Evolutionary conservation across 2,329 filamentous ascomycete genomes (phyloP).

Genomic region (Sphaceloma murrayae): DNA sequence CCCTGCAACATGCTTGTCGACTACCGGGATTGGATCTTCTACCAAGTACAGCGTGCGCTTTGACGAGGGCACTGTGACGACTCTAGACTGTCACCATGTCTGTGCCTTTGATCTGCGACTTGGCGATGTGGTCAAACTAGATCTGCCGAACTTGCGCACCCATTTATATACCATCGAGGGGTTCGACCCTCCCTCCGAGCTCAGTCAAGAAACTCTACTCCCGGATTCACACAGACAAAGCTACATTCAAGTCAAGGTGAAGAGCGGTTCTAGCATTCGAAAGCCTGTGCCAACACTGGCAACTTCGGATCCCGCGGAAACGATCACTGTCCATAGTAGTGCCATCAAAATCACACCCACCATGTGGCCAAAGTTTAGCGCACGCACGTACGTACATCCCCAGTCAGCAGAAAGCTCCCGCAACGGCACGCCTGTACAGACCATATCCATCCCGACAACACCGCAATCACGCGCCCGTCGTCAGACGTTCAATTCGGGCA

Average conservation of each 20-base stretch:
- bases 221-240: conserved; percentile 36
- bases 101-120: conserved; percentile 35
- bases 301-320: conserved; percentile 22
- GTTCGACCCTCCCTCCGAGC: conserved; percentile 30
- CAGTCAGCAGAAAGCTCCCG: conserved; percentile 8
- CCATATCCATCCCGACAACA: conserved; percentile 35
- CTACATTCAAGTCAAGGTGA: conserved; percentile 35
- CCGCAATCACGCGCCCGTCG: conserved; percentile 43
- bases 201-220: conserved; percentile 22
- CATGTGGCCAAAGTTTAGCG: conserved; percentile 35
- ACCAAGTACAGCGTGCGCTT: conserved; percentile 40
- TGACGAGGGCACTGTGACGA: conserved; percentile 38
- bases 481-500: conserved; percentile 13
- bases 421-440: conserved; percentile 21
- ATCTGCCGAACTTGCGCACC: conserved; percentile 36
- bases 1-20: conserved; percentile 46
- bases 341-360: conserved; percentile 37
- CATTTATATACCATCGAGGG: conserved; percentile 36
- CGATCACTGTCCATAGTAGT: conserved; percentile 33
- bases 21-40: conserved; percentile 29
- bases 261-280: conserved; percentile 18
- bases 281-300: conserved; percentile 4
- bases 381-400: conserved; percentile 30
- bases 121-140: conserved; percentile 41
- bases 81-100: conserved; percentile 33